Evolutionary conservation across 768 basidiomycete genomes (phyloP).

Genomic region (Gymnopilus junonius): DNA sequence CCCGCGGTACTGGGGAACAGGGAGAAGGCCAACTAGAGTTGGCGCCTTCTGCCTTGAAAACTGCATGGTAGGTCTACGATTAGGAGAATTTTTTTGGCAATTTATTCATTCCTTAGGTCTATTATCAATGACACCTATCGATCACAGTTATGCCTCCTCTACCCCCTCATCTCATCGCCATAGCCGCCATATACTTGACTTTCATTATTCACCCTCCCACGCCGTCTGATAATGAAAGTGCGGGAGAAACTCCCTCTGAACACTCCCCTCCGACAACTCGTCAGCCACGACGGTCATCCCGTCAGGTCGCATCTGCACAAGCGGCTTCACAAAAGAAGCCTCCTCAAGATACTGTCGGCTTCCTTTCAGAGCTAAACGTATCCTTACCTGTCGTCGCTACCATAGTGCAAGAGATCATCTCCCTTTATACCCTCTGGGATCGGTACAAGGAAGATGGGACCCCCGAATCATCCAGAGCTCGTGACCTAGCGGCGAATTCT

Average conservation of each 20-base stretch:
- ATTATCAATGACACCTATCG: constrained; percentile 97
- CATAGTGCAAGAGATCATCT: constrained; percentile 90
- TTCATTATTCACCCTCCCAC: constrained; percentile 72
- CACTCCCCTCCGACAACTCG: constrained; percentile 29
- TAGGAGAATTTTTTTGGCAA: constrained; percentile 41
- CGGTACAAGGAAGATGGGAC: constrained; percentile 71
- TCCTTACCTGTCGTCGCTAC: constrained; percentile 81
- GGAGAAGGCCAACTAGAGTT: constrained; percentile 80
- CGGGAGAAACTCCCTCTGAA: constrained; percentile 12
- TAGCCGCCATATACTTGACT: constrained; percentile 90
- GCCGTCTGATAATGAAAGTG: constrained; percentile 15
- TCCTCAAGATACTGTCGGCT: constrained; percentile 74
- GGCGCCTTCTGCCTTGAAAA: constrained; percentile 78
- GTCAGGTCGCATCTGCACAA: constrained; percentile 34
- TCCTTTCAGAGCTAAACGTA: constrained; percentile 86
- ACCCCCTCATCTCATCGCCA: constrained; percentile 96
- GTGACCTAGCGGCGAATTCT: constrained; percentile 29
- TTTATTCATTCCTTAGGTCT: constrained; percentile 67
- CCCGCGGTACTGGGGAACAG: constrained; percentile 78
- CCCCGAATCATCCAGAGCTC: constrained; percentile 34
- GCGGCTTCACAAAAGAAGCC: constrained; percentile 39
- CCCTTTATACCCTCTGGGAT: constrained; percentile 89
- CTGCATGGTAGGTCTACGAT: constrained; percentile 73
- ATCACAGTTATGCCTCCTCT: constrained; percentile 89
- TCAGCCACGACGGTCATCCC: constrained; percentile 41